phyloP scores from a whole-genome alignment of 179 eudicot species.

The Sideroxylon spinosum region DNA sequence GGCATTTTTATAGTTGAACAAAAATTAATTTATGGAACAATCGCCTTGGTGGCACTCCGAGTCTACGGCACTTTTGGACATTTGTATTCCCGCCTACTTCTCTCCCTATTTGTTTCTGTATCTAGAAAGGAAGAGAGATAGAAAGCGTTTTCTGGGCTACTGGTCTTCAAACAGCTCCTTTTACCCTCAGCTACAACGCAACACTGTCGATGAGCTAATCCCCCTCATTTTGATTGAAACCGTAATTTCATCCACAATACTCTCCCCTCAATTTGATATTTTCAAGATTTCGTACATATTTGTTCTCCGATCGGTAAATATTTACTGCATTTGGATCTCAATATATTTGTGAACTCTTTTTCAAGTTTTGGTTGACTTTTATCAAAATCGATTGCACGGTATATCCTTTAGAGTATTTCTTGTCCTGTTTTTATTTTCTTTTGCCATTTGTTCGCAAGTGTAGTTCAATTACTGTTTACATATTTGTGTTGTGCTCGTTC shows the following conservation, averaged over 20 bases:
- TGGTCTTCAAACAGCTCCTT: neutral
- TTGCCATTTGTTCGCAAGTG: no score
- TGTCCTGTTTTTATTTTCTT: neutral
- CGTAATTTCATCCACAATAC: slow-evolving; percentile 6
- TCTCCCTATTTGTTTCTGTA: neutral
- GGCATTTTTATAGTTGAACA: no score
- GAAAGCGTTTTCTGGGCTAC: neutral
- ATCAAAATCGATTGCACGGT: neutral
- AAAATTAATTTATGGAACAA: no score
- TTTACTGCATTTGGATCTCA: slow-evolving; percentile 2
- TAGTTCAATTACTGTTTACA: no score
- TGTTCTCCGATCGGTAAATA: slow-evolving; percentile 11
- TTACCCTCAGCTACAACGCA: neutral
- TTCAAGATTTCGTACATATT: slow-evolving; percentile 3
- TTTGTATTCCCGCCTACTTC: slow-evolving; percentile 15
- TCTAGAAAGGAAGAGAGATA: neutral
- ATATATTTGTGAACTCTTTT: neutral
- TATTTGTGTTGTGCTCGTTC: no score
- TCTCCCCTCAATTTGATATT: neutral
- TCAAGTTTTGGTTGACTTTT: neutral
- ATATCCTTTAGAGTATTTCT: neutral
- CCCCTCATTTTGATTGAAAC: neutral
- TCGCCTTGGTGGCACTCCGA: slow-evolving; percentile 16
- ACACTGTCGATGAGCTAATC: neutral
- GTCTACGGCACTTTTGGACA: slow-evolving; percentile 17